A percentile compares a stretch with the other conserved stretches of the same genome.
Evolutionary conservation across 2,329 filamentous ascomycete species (phyloP).

Genomic region (Elsinoe australis): DNA sequence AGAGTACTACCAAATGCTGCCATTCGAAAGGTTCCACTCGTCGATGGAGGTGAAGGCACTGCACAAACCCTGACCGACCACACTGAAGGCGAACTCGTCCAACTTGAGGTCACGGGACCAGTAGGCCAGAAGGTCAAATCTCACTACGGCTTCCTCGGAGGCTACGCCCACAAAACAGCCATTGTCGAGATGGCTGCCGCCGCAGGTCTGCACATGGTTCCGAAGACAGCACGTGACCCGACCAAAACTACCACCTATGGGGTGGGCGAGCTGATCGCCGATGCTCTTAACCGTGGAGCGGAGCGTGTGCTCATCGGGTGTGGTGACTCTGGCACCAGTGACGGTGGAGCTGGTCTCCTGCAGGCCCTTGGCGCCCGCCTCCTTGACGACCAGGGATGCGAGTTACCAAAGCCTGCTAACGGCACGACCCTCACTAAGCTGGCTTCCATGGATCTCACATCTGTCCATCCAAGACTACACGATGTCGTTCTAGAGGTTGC

Average conservation of each 20-base stretch:
- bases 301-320: slow-evolving; percentile 45
- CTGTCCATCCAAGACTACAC: slow-evolving; percentile 34
- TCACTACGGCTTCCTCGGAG: slow-evolving; percentile 41
- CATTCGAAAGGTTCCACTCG: slow-evolving; percentile 44
- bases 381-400: slow-evolving; percentile 32
- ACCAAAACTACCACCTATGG: slow-evolving; percentile 46
- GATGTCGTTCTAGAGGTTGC: slow-evolving; percentile 42
- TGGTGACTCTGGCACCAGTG: slow-evolving; percentile 49
- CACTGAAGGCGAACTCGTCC: slow-evolving; percentile 36
- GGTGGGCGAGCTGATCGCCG: slow-evolving; percentile 43
- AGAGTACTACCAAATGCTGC: slow-evolving; percentile 38
- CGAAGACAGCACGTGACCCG: slow-evolving; percentile 39
- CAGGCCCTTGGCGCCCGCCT: slow-evolving; percentile 46
- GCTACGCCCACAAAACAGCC: slow-evolving; percentile 34
- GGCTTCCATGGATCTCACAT: slow-evolving; percentile 35
- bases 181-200: slow-evolving; percentile 49
- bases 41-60: slow-evolving; percentile 50
- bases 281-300: slow-evolving; percentile 42
- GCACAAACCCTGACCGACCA: slow-evolving; percentile 40
- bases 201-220: slow-evolving; percentile 46
- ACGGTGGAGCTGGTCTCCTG: slow-evolving; percentile 48
- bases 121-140: slow-evolving; percentile 37
- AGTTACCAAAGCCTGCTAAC: slow-evolving; percentile 36
- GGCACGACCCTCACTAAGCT: slow-evolving; percentile 36
- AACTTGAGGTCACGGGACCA: slow-evolving; percentile 39